A percentile compares a stretch with the other conserved stretches of the same genome.
phyloP scores from a whole-genome alignment of 139 green algal genomes.

The Auxenochlorella pyrenoidosa region DNA sequence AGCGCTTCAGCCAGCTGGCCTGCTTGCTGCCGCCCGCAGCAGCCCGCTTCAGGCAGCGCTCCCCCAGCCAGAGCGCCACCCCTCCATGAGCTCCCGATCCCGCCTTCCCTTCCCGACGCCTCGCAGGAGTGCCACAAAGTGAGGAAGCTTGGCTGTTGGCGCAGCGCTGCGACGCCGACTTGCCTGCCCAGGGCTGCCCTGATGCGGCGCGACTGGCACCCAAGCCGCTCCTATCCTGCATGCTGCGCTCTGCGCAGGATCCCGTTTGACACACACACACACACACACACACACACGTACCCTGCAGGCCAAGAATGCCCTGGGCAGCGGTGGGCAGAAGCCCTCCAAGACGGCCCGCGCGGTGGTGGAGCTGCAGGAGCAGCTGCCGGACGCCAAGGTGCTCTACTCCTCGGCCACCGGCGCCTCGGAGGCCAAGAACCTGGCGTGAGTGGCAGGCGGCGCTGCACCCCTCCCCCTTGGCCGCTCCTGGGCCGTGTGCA shows the following conservation, averaged over 20 bases:
- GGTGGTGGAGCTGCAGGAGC: conserved; percentile 81
- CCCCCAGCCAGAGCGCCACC: background rate
- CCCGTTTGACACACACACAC: too few species aligned
- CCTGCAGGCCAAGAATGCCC: conserved; percentile 89
- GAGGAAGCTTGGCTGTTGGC: background rate
- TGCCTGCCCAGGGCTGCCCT: too few species aligned
- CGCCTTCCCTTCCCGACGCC: background rate
- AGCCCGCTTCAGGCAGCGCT: background rate
- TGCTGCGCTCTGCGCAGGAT: background rate
- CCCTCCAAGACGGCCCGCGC: conserved; percentile 78
- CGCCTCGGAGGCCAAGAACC: conserved; percentile 86
- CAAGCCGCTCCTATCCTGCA: background rate
- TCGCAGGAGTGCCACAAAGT: conserved; percentile 3
- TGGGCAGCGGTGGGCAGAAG: conserved; percentile 46
- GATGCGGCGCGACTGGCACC: too few species aligned
- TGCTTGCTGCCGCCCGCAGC: too few species aligned
- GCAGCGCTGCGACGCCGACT: too few species aligned
- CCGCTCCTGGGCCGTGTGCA: too few species aligned
- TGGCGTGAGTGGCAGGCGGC: conserved; percentile 50
- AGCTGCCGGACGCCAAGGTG: conserved; percentile 81
- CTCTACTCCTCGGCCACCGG: conserved; percentile 93
- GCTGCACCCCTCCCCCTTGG: too few species aligned
- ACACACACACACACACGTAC: too few species aligned
- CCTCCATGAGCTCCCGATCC: background rate
- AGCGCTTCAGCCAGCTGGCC: background rate